Conservation (phyloP, 495 filamentous ascomycete genomes). For the Neurospora sp. region DNA sequence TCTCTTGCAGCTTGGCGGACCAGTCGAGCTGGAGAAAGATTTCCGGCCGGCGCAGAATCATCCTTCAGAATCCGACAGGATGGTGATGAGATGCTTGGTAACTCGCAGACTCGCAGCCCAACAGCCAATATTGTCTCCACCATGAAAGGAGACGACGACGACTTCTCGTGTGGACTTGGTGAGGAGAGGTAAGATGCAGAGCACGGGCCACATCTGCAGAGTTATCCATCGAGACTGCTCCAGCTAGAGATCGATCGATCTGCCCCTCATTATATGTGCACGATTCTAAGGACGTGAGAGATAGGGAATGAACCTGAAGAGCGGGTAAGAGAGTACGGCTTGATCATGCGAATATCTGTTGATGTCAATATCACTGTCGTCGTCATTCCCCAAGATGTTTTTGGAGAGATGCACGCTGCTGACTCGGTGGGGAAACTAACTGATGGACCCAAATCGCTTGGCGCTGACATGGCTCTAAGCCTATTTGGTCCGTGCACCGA, state of each 20-base stretch:
- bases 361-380: not conserved
- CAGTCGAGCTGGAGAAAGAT: not conserved
- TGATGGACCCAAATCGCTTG: not conserved
- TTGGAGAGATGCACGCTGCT: not conserved
- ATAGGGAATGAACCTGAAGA: no score
- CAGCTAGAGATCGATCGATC: not conserved
- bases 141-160: not conserved
- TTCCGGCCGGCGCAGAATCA: not conserved
- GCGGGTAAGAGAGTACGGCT: no score
- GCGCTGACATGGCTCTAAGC: not conserved
- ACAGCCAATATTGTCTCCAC: not conserved
- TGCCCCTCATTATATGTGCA: no score
- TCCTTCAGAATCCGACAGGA: not conserved
- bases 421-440: not conserved
- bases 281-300: no score
- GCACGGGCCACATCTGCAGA: not conserved
- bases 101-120: not conserved
- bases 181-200: not conserved
- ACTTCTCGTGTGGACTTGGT: not conserved
- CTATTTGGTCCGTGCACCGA: not conserved
- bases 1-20: not conserved
- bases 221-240: not conserved
- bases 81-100: not conserved
- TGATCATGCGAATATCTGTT: not conserved
- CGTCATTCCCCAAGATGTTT: not conserved